Evolutionary conservation across 2,329 filamentous ascomycete genomes (phyloP), one percentile per base, ranked within the genome.

Genomic region (Alternaria brassicicola): DNA sequence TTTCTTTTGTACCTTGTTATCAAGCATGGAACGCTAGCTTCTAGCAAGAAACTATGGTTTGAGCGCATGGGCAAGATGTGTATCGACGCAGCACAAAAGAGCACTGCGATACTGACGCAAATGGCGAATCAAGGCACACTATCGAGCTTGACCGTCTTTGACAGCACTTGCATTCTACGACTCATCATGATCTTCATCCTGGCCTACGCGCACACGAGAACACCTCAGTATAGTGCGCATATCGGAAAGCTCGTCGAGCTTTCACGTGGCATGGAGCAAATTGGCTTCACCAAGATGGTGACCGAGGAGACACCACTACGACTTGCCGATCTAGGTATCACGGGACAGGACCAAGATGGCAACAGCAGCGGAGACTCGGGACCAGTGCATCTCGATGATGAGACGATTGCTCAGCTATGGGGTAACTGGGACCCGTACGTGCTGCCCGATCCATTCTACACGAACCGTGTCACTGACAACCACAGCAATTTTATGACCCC

Each of bases 251-350:
- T 68, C 33, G 50, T 76, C 17, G 36, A 42, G 6, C 56, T 76
- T 1, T 54, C 66, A 9, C 55, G 60, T 10, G 59, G 63, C 2
- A 74, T 77, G 71, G 67, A 75, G 47, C 70, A 73, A 17, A 69
- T 76, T 43, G 75, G 75, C 0, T 77, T 76, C 45, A 69, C 68
- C 36, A 74, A 72, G 38, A 74, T 75, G 69, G 72, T 75, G 2
- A 59, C 71, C 3, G 69, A 71, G 38, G 75, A 77, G 48, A 75
- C 72, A 15, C 70, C 73, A 2, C 52, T 71, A 15, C 72, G 73
- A 25, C 63, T 77, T 9, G 60, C 63, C 8, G 72, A 74, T 47
- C 58, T 76, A 0, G 74, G 71, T 4, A 71, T 77, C 41, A 48
- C 65, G 4, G 59, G 63, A 10, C 63, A 66, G n/a, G 51, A 36